Evolutionary conservation across 108 stramenopile genomes (phyloP).

Genomic region (Discostella stelligeroides): DNA sequence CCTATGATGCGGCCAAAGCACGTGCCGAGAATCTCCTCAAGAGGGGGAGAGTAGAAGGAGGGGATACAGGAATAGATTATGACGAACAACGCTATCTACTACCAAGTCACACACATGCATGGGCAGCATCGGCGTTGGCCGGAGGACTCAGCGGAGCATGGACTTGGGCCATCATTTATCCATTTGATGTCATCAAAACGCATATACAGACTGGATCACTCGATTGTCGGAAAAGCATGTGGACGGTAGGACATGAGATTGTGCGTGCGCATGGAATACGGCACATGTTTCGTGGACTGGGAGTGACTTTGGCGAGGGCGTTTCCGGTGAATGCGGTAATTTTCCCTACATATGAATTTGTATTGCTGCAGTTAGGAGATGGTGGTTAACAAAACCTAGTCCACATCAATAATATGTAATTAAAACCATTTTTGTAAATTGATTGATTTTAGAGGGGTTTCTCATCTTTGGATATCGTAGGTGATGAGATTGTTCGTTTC

Average conservation of each 20-base stretch:
- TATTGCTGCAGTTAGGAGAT: constrained; percentile 54
- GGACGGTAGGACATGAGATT: constrained; percentile 51
- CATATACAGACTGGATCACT: constrained; percentile 77
- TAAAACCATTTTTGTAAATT: too few species aligned
- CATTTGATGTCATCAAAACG: constrained; percentile 92
- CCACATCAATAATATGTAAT: too few species aligned
- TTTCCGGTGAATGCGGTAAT: constrained; percentile 94
- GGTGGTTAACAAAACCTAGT: too few species aligned
- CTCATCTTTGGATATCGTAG: too few species aligned
- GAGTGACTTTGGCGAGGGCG: constrained; percentile 85
- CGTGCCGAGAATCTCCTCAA: constrained; percentile 47
- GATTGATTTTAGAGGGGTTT: too few species aligned
- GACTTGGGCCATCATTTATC: constrained; percentile 90
- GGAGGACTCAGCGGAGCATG: constrained; percentile 87
- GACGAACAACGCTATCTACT: constrained; percentile 32
- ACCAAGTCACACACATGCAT: constrained; percentile 55
- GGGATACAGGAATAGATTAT: too few species aligned
- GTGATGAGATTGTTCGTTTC: too few species aligned
- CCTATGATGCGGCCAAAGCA: constrained; percentile 81
- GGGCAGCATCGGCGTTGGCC: constrained; percentile 79
- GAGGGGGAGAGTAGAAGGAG: too few species aligned
- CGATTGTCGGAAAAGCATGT: constrained; percentile 52
- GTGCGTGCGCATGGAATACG: constrained; percentile 63
- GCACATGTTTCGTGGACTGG: constrained; percentile 85
- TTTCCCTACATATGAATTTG: constrained; percentile 90